Percentiles rank a stretch among this genome's conserved stretches.
These are phyloP conservation scores for Aspergillus carbonarius DNA, from an alignment of 2,329 filamentous ascomycete genomes.

Conservation along the genomic window DNA sequence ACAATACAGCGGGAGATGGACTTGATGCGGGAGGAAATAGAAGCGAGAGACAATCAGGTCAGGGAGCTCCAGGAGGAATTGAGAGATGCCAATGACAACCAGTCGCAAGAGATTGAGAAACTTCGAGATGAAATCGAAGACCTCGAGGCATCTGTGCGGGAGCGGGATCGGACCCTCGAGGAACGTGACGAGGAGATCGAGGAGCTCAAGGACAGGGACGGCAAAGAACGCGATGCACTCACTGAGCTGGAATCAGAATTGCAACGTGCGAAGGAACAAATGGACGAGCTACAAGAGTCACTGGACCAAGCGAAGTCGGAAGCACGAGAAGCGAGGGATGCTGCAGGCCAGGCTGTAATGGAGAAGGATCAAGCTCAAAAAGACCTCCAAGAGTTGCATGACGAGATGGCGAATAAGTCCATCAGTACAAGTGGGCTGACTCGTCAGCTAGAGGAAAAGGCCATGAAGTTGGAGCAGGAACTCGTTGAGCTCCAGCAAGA, in stretches of 20 bases:
- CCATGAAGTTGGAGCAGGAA: conserved; percentile 65
- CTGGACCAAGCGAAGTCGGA: conserved; percentile 41
- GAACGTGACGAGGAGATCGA: conserved; percentile 75
- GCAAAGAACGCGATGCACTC: conserved; percentile 44
- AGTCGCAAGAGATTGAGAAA: conserved; percentile 60
- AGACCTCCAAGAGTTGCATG: conserved; percentile 63
- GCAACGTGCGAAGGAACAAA: conserved; percentile 44
- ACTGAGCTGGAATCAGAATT: conserved; percentile 52
- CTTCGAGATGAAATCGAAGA: conserved; percentile 73
- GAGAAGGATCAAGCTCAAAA: conserved; percentile 53
- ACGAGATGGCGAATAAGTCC: conserved; percentile 77
- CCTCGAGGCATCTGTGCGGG: conserved; percentile 70
- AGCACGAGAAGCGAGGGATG: conserved; percentile 44
- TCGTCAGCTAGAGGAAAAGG: conserved; percentile 72
- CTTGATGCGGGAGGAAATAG: conserved; percentile 50
- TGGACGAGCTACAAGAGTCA: conserved; percentile 46
- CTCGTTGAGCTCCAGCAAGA: conserved; percentile 54
- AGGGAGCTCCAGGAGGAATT: conserved; percentile 52
- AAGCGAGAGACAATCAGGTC: conserved; percentile 47
- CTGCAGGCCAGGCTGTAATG: conserved; percentile 51
- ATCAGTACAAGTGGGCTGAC: conserved; percentile 72
- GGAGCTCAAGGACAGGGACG: conserved; percentile 55
- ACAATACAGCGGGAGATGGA: conserved; percentile 63
- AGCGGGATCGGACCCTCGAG: conserved; percentile 71
- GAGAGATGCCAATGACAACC: conserved; percentile 56